These are phyloP conservation scores for Fusarium staphyleae DNA, from an alignment of 2,329 filamentous ascomycete genomes.

Conservation along the genomic window DNA sequence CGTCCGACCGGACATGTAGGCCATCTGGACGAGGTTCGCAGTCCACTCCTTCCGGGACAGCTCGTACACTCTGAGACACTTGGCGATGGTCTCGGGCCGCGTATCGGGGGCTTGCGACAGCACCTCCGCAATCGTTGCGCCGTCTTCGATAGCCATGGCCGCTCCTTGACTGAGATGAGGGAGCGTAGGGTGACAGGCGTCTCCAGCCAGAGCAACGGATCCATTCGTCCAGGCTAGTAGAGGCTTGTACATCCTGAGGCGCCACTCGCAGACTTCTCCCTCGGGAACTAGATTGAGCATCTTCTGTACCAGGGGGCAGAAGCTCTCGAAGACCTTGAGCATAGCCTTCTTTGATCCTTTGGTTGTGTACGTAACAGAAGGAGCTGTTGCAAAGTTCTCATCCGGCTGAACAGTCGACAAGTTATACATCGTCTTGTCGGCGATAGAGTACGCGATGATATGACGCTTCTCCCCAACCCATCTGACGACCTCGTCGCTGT, in stretches of 20 bases:
- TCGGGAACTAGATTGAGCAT: constrained; percentile 69
- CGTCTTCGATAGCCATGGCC: constrained; percentile 73
- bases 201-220: constrained; percentile 64
- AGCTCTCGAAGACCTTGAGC: constrained; percentile 65
- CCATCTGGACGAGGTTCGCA: constrained; percentile 38
- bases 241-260: constrained; percentile 66
- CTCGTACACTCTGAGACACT: constrained; percentile 39
- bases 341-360: constrained; percentile 67
- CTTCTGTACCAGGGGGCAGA: constrained; percentile 65
- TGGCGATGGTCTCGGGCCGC: constrained; percentile 34
- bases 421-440: constrained; percentile 70
- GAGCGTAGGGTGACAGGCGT: constrained; percentile 72
- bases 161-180: constrained; percentile 73
- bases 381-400: constrained; percentile 58
- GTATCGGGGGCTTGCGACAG: constrained; percentile 33
- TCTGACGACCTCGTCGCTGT: constrained; percentile 63
- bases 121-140: constrained; percentile 49
- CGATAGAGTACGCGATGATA: constrained; percentile 72
- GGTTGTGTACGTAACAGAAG: constrained; percentile 66
- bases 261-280: constrained; percentile 72
- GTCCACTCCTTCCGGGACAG: constrained; percentile 41
- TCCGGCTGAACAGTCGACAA: constrained; percentile 69
- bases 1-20: constrained; percentile 51
- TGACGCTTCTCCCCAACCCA: constrained; percentile 73
- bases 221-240: constrained; percentile 67